Percentiles rank a stretch among this genome's conserved stretches.
These are phyloP conservation scores for Solanum sparsipilum DNA, from an alignment of 257 asterid genomes.

Conservation along the genomic window DNA sequence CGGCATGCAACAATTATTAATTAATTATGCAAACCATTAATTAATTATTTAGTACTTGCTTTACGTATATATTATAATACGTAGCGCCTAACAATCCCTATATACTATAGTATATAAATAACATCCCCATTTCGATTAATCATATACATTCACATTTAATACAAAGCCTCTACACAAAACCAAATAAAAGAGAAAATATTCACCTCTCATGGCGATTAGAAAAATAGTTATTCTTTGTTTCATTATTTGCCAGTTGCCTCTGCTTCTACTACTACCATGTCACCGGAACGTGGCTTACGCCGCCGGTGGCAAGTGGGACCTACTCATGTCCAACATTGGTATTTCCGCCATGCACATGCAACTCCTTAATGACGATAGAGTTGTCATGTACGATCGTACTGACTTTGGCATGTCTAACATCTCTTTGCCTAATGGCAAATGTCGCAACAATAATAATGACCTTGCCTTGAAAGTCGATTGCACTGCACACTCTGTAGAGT, in stretches of 20 bases:
- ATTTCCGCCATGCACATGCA: slow-evolving; percentile 59
- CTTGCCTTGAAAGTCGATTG: slow-evolving; percentile 15
- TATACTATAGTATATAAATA: not conserved
- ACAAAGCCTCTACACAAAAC: not conserved
- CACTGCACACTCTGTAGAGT: slow-evolving; percentile 50
- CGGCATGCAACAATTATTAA: not conserved
- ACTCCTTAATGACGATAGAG: slow-evolving; percentile 36
- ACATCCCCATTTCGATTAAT: not conserved
- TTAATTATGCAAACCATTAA: not conserved
- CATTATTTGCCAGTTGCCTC: not conserved
- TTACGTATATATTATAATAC: not conserved
- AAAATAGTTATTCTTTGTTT: not conserved
- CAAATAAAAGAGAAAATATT: not conserved
- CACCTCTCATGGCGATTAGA: not conserved
- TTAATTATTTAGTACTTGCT: not conserved
- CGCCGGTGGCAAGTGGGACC: slow-evolving; percentile 31
- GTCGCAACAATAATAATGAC: slow-evolving; percentile 24
- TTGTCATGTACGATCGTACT: slow-evolving; percentile 38
- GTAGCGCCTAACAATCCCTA: not conserved
- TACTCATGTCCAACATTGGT: slow-evolving; percentile 23
- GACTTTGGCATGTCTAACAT: slow-evolving; percentile 38
- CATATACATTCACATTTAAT: not conserved
- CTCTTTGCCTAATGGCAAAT: slow-evolving; percentile 22
- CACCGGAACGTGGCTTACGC: slow-evolving; percentile 2
- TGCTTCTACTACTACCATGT: not conserved